A percentile compares a stretch with the other conserved stretches of the same genome.
phyloP scores from a whole-genome alignment of 31 red algal species.

The Bonnemaisonia californica region DNA sequence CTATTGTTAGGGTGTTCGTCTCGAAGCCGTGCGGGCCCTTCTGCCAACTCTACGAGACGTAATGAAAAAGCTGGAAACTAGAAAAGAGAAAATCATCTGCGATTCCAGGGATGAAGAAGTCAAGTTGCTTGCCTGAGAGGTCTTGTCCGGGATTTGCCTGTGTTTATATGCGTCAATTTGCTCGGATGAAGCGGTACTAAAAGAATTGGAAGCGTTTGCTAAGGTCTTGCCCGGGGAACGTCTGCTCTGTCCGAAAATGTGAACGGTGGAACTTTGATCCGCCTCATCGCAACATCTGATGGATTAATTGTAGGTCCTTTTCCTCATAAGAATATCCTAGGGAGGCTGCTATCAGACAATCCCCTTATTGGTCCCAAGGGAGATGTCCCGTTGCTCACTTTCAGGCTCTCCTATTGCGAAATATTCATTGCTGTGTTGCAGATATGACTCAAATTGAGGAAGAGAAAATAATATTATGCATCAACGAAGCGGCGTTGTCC shows the following conservation, averaged over 20 bases:
- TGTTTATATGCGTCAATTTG: constrained; percentile 47
- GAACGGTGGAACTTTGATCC: constrained; percentile 76
- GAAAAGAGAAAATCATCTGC: constrained; percentile 62
- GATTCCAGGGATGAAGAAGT: constrained; percentile 77
- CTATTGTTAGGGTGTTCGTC: constrained; percentile 62
- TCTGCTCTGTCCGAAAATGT: constrained; percentile 65
- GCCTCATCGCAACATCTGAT: constrained; percentile 63
- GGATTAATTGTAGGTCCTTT: constrained; percentile 39
- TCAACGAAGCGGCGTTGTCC: constrained; percentile 11
- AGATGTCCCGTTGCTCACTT: constrained; percentile 70
- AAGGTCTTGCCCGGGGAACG: constrained; percentile 42
- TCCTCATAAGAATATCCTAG: constrained; percentile 22
- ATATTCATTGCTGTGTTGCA: constrained; percentile 68
- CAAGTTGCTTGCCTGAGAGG: constrained; percentile 65
- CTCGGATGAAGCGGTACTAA: constrained; percentile 11
- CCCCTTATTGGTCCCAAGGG: constrained; percentile 67
- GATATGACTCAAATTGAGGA: constrained; percentile 47
- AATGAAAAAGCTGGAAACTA: constrained; percentile 47
- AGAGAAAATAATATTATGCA: constrained; percentile 3
- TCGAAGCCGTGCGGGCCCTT: constrained; percentile 35
- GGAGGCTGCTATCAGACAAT: constrained; percentile 51
- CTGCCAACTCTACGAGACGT: constrained; percentile 55
- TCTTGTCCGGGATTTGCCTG: constrained; percentile 69
- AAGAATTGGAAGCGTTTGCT: constrained; percentile 42
- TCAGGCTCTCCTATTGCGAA: constrained; percentile 76